A percentile compares a stretch with the other conserved stretches of the same genome.
Evolutionary conservation across 352 stramenopile species (phyloP).

Genomic region (Phytophthora ramorum): DNA sequence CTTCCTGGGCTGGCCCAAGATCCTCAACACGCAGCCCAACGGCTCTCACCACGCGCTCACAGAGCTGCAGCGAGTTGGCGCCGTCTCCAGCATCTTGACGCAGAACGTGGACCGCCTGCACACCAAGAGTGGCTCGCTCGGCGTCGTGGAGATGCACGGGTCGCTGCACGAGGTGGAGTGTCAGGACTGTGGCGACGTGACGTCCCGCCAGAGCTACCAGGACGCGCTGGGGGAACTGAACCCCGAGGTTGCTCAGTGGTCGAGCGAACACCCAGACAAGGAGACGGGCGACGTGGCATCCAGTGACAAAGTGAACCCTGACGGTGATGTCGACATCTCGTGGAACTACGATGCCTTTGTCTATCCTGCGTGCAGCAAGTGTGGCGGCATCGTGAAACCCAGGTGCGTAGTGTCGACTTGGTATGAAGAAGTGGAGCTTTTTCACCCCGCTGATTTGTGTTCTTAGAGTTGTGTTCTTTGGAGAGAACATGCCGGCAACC

Average conservation of each 20-base stretch:
- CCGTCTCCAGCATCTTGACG: constrained; percentile 88
- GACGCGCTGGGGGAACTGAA: constrained; percentile 85
- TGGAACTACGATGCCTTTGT: constrained; percentile 87
- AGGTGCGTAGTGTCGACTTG: constrained; percentile 43
- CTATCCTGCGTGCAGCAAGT: constrained; percentile 75
- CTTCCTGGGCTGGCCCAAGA: constrained; percentile 90
- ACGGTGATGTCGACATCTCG: constrained; percentile 94
- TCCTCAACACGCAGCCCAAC: constrained; percentile 86
- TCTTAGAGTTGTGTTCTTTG: constrained; percentile 96
- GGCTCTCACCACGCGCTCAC: constrained; percentile 91
- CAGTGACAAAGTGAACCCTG: constrained; percentile 85
- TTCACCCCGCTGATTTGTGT: constrained; percentile 5
- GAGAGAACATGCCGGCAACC: constrained; percentile 92
- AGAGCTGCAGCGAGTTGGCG: constrained; percentile 57
- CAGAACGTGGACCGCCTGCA: constrained; percentile 99
- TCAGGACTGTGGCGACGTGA: constrained; percentile 72
- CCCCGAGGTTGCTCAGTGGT: constrained; percentile 58
- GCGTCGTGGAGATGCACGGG: constrained; percentile 96
- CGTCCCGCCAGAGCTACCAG: constrained; percentile 89
- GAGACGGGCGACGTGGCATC: constrained; percentile 66
- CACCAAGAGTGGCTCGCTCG: constrained; percentile 84
- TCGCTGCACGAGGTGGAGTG: constrained; percentile 90
- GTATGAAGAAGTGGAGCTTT: not conserved
- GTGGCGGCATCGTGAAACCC: constrained; percentile 84
- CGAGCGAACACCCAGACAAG: constrained; percentile 35